phyloP scores from a whole-genome alignment of 1,139 yeast genomes.

The Protomyces arabidopsidicola region DNA sequence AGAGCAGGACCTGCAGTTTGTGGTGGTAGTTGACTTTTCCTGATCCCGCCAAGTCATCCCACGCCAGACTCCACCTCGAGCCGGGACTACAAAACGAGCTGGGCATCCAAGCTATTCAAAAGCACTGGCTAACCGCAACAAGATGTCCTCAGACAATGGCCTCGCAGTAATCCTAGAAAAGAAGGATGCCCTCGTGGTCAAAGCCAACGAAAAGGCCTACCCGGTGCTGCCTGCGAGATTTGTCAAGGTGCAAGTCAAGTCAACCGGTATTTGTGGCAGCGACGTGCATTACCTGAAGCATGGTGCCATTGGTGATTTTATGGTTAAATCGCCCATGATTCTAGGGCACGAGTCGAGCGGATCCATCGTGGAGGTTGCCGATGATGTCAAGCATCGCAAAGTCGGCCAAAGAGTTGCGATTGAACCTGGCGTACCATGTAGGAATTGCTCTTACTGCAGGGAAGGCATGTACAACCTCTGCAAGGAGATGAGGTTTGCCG shows the following conservation, averaged over 20 bases:
- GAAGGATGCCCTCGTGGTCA: slow-evolving; percentile 6
- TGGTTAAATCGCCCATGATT: slow-evolving; percentile 52
- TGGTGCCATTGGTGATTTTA: slow-evolving; percentile 63
- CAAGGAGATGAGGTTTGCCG: slow-evolving; percentile 80
- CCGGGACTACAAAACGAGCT: too few relatives aligned
- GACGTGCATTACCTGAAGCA: slow-evolving; percentile 69
- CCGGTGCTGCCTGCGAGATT: slow-evolving; percentile 34
- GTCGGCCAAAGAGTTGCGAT: slow-evolving; percentile 61
- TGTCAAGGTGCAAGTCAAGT: slow-evolving; percentile 68
- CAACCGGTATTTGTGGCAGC: slow-evolving; percentile 78
- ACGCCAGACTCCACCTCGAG: too few relatives aligned
- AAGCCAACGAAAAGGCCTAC: slow-evolving; percentile 1
- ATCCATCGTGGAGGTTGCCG: slow-evolving; percentile 58
- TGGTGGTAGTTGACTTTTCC: too few relatives aligned
- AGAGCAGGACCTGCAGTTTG: too few relatives aligned
- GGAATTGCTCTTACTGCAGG: slow-evolving; percentile 64
- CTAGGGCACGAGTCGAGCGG: slow-evolving; percentile 62
- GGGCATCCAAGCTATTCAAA: too few relatives aligned
- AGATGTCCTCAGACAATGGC: neutral
- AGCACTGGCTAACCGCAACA: neutral
- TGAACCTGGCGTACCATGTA: slow-evolving; percentile 71
- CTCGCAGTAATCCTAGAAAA: slow-evolving; percentile 20
- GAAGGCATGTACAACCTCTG: slow-evolving; percentile 74
- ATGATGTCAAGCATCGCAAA: slow-evolving; percentile 46
- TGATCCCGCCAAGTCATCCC: too few relatives aligned